Percentiles rank a stretch among this genome's conserved stretches.
phyloP scores from a whole-genome alignment of 768 basidiomycete genomes.

The Termitomyces sp. region DNA sequence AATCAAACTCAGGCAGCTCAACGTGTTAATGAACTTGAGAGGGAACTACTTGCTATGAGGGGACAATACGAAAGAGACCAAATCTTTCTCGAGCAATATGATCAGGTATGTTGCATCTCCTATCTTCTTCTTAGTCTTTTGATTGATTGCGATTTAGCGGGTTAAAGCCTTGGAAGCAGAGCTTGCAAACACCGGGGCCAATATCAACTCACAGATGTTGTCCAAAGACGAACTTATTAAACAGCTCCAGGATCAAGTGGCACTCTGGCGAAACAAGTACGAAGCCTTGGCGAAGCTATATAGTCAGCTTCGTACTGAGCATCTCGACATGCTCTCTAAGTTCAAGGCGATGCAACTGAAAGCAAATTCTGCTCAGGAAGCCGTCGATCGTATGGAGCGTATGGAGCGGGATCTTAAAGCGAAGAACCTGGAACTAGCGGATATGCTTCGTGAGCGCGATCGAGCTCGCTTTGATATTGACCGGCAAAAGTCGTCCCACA shows the following conservation, averaged over 20 bases:
- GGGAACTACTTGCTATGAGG: constrained; percentile 86
- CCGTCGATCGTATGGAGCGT: constrained; percentile 96
- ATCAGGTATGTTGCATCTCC: constrained; percentile 56
- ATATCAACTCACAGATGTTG: constrained; percentile 78
- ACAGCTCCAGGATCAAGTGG: constrained; percentile 95
- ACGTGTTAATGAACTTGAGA: constrained; percentile 78
- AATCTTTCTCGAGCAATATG: constrained; percentile 95
- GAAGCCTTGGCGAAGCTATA: constrained; percentile 98
- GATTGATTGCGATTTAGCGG: constrained; percentile 44
- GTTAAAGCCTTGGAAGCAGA: constrained; percentile 96
- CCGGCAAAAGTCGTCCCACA: constrained; percentile 87
- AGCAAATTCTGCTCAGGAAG: constrained; percentile 97
- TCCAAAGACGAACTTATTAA: constrained; percentile 96
- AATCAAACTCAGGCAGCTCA: constrained; percentile 70
- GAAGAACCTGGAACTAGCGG: constrained; percentile 97
- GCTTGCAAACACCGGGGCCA: constrained; percentile 64
- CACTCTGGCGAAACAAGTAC: constrained; percentile 96
- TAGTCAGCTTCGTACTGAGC: constrained; percentile 95
- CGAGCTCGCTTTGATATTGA: constrained; percentile 94
- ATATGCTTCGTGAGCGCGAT: constrained; percentile 98
- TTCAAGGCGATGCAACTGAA: constrained; percentile 97
- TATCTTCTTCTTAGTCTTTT: neutral
- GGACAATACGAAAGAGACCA: constrained; percentile 99
- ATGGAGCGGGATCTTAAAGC: constrained; percentile 98
- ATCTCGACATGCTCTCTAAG: constrained; percentile 94